phyloP scores from a whole-genome alignment of 2,329 filamentous ascomycete species.

The Diaporthe helianthi region DNA sequence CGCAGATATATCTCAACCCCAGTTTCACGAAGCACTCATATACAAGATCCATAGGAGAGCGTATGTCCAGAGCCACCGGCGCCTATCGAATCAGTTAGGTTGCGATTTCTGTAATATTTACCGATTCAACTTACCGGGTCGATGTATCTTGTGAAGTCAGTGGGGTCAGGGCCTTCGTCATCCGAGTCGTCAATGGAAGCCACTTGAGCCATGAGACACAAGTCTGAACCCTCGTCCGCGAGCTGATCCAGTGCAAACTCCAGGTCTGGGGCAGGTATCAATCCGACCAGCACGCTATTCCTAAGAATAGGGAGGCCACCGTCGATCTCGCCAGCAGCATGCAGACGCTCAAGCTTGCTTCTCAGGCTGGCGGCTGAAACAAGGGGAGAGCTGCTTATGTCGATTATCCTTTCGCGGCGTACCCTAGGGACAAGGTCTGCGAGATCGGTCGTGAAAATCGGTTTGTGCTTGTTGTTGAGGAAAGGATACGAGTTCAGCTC shows the following conservation, averaged over 20 bases:
- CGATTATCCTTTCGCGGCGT: slow-evolving; percentile 80
- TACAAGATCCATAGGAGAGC: slow-evolving; percentile 90
- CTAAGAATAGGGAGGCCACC: slow-evolving; percentile 88
- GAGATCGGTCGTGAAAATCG: slow-evolving; percentile 86
- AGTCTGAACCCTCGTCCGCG: slow-evolving; percentile 71
- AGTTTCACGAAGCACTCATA: slow-evolving; percentile 97
- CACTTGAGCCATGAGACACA: slow-evolving; percentile 83
- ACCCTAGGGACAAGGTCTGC: slow-evolving; percentile 83
- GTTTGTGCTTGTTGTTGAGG: slow-evolving; percentile 94
- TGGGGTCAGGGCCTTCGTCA: slow-evolving; percentile 67
- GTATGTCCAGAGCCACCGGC: slow-evolving; percentile 85
- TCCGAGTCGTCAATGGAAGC: slow-evolving; percentile 69
- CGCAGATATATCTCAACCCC: slow-evolving; percentile 90
- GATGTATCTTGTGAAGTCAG: slow-evolving; percentile 89
- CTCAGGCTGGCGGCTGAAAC: slow-evolving; percentile 80
- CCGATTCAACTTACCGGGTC: slow-evolving; percentile 70
- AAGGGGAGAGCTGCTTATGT: slow-evolving; percentile 83
- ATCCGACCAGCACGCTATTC: slow-evolving; percentile 79
- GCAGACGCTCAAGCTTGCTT: slow-evolving; percentile 79
- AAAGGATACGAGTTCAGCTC: slow-evolving; percentile 98
- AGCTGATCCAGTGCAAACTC: slow-evolving; percentile 91
- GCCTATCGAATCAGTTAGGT: slow-evolving; percentile 55
- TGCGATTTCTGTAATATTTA: not conserved
- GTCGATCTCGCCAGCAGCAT: slow-evolving; percentile 87
- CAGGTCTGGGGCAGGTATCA: slow-evolving; percentile 93